Conservation (phyloP, 2,329 filamentous ascomycete genomes). For the Aureobasidium sp. region DNA sequence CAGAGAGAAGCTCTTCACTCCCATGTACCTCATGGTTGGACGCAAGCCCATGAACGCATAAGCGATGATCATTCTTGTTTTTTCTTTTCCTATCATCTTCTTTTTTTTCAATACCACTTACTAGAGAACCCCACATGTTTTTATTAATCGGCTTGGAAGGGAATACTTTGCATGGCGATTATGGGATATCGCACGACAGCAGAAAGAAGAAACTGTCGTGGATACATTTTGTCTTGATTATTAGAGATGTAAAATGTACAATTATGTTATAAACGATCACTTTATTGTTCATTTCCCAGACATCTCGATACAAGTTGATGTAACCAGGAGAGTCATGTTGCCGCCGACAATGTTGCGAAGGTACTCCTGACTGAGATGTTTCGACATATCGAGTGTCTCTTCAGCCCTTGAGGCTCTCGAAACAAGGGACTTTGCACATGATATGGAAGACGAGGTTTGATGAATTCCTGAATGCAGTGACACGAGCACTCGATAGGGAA, state of each 20-base stretch:
- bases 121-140: background rate
- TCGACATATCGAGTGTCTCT: background rate
- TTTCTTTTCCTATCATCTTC: background rate
- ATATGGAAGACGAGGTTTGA: background rate
- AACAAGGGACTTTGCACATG: background rate
- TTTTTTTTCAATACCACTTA: conserved; percentile 6
- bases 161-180: background rate
- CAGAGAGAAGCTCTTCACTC: conserved; percentile 86
- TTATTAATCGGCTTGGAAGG: conserved; percentile 5
- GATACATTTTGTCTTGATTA: background rate
- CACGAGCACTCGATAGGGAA: background rate
- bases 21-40: conserved; percentile 96
- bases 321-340: background rate
- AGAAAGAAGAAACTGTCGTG: background rate
- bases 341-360: background rate
- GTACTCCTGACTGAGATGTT: background rate
- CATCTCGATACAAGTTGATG: background rate
- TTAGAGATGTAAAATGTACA: background rate
- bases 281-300: background rate
- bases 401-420: background rate
- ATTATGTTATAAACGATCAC: conserved; percentile 1
- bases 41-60: conserved; percentile 56
- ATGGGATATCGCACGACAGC: background rate
- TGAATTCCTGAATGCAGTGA: background rate
- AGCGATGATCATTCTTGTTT: background rate